Conservation (phyloP, 2,329 filamentous ascomycete genomes). For the Claviceps sp. region DNA sequence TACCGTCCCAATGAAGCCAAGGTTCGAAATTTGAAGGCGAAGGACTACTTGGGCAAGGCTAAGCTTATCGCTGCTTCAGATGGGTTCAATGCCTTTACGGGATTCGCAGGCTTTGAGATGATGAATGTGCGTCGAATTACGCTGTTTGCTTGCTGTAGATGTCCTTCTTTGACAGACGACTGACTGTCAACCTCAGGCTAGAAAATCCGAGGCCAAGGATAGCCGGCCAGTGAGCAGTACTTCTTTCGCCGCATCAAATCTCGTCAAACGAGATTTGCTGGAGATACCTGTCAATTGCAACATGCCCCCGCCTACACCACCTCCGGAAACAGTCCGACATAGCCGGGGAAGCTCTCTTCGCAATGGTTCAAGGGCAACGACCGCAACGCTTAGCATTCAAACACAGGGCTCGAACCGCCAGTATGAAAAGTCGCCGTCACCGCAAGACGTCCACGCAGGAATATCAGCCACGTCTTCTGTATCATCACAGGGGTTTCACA, state of each 20-base stretch:
- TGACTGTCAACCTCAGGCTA: conserved; percentile 25
- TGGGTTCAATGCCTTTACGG: conserved; percentile 65
- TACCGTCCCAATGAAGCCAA: conserved; percentile 96
- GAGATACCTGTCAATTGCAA: conserved; percentile 68
- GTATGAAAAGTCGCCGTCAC: conserved; percentile 42
- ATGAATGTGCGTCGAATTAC: conserved; percentile 45
- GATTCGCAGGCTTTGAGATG: conserved; percentile 66
- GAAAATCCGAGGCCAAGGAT: conserved; percentile 48
- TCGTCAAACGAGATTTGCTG: conserved; percentile 75
- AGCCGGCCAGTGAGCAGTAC: conserved; percentile 73
- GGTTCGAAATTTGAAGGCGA: conserved; percentile 94
- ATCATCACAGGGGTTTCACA: conserved; percentile 30
- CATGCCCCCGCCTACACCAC: conserved; percentile 95
- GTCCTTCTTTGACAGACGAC: conserved; percentile 2
- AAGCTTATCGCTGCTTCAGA: conserved; percentile 81
- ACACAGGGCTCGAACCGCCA: conserved; percentile 37
- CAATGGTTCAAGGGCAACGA: conserved; percentile 45
- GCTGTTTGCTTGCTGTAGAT: neutral
- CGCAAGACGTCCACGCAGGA: conserved; percentile 21
- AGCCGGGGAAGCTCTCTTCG: conserved; percentile 47
- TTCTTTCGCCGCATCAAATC: conserved; percentile 83
- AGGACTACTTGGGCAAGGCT: conserved; percentile 96
- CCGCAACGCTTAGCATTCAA: conserved; percentile 50
- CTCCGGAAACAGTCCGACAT: conserved; percentile 71
- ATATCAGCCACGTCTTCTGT: conserved; percentile 32